Percentiles rank a stretch among this genome's conserved stretches.
Conservation (phyloP, 495 filamentous ascomycete species). For the Penicillium steckii region DNA sequence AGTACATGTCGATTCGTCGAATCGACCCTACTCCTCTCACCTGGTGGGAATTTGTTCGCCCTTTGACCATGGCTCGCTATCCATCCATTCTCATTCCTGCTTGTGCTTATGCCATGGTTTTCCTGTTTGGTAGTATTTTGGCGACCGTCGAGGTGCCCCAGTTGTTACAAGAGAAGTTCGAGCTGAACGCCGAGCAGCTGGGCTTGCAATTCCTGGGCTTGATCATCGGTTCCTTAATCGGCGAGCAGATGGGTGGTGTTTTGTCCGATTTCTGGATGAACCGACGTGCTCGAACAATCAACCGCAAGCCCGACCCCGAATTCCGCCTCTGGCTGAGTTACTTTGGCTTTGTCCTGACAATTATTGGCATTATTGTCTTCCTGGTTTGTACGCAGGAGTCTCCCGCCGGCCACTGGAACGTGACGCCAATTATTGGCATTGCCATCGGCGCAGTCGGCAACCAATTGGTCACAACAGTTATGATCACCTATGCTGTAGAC, state of each 20-base stretch:
- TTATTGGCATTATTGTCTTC: conserved; percentile 53
- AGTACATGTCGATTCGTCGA: conserved; percentile 44
- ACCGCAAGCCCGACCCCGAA: conserved; percentile 36
- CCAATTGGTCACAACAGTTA: conserved; percentile 54
- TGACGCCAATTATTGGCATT: conserved; percentile 49
- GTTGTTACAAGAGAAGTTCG: conserved; percentile 48
- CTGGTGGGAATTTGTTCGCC: conserved; percentile 45
- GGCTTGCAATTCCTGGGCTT: conserved; percentile 52
- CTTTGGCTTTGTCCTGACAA: conserved; percentile 43
- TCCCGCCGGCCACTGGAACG: conserved; percentile 39
- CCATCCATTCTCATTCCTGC: conserved; percentile 48
- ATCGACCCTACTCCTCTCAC: conserved; percentile 51
- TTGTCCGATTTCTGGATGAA: conserved; percentile 51
- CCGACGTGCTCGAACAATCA: conserved; percentile 21
- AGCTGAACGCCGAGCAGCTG: conserved; percentile 50
- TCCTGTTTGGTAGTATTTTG: conserved; percentile 46
- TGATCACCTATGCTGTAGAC: conserved; percentile 55
- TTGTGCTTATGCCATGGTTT: conserved; percentile 52
- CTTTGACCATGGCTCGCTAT: conserved; percentile 38
- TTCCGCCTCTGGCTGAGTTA: conserved; percentile 55
- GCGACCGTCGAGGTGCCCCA: conserved; percentile 54
- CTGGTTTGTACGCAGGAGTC: conserved; percentile 42
- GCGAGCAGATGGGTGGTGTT: conserved; percentile 53
- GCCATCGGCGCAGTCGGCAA: conserved; percentile 51
- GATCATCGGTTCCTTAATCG: conserved; percentile 54